Evolutionary conservation across 805 yeast genomes (phyloP), one percentile per base, ranked within the genome.

Genomic region (Metschnikowia orientalis): DNA sequence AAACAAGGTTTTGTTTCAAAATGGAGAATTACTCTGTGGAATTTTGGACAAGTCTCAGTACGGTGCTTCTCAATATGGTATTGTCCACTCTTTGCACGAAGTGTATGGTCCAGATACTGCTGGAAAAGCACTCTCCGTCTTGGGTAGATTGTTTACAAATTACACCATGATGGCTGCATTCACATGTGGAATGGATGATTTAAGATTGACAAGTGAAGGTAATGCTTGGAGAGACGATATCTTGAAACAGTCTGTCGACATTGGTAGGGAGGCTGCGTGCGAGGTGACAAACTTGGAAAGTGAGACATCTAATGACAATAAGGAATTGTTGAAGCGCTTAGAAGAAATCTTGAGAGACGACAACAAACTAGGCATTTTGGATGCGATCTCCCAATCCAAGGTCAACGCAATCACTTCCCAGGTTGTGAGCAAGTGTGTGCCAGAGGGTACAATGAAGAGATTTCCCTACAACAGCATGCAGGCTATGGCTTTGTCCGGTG

Each of bases 101-200:
- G 83, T 92, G 12, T 92, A 90, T 59, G 98, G 98, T 9, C 80
- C 96, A 8, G 76, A 74, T 31, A 75, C 80, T 50, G 96, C 97
- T 13, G 96, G 97, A 40, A 81, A 84, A 54, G 74, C 92, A 5
- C 68, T 92, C 30, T 82, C 95, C 30, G 94, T 90, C n/a, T 71
- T 92, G 41, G 97, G 98, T 44, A 75, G 98, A 52, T 70, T 92
- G 35, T 90, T 94, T 66, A 94, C 99, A 14, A 87, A 85, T 59
- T 92, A 87, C 60, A 88, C 82, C 53, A 89, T 82, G 75, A 73
- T 78, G 67, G 83, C 86, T 37, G 97, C 96, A 1, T 85, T 92
- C 56, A 92, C 98, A 6, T 92, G 99, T 79, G 98, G 99, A 74
- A 94, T 92, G 98, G 99, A 92, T 59, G 99, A 92, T 67, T 71